These are phyloP conservation scores for Bipolaris cookei DNA, from an alignment of 2,329 filamentous ascomycete species.

Conservation along the genomic window DNA sequence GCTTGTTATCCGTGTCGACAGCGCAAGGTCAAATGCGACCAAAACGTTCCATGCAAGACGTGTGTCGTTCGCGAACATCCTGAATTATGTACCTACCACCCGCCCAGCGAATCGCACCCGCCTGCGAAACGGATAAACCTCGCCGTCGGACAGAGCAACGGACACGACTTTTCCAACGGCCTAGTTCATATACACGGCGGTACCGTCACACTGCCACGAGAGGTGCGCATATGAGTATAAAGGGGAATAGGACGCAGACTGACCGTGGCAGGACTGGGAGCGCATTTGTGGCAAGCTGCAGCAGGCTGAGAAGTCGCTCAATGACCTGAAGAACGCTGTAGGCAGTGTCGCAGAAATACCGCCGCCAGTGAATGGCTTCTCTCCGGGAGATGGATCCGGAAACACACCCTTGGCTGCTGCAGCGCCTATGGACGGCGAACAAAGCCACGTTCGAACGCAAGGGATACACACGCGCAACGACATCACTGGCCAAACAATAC, in stretches of 20 bases:
- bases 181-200: constrained; percentile 49
- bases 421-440: constrained; percentile 46
- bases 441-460: constrained; percentile 56
- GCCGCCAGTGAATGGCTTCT: constrained; percentile 44
- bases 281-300: constrained; percentile 57
- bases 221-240: constrained; percentile 30
- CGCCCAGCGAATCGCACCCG: constrained; percentile 49
- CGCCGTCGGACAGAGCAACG: constrained; percentile 40
- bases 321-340: constrained; percentile 52
- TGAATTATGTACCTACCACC: constrained; percentile 56
- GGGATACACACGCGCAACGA: constrained; percentile 67
- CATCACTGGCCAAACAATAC: constrained; percentile 65
- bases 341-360: constrained; percentile 47
- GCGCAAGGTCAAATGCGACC: constrained; percentile 57
- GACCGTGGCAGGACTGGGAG: constrained; percentile 53
- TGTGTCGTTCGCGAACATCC: constrained; percentile 59
- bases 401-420: constrained; percentile 46
- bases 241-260: constrained; percentile 14
- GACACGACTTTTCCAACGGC: constrained; percentile 48
- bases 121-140: constrained; percentile 49
- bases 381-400: constrained; percentile 34
- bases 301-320: constrained; percentile 55
- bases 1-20: constrained; percentile 59
- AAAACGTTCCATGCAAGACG: constrained; percentile 56
- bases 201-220: constrained; percentile 50